These are phyloP conservation scores for Monosporascus sp. DNA, from an alignment of 2,329 filamentous ascomycete genomes.

Conservation along the genomic window DNA sequence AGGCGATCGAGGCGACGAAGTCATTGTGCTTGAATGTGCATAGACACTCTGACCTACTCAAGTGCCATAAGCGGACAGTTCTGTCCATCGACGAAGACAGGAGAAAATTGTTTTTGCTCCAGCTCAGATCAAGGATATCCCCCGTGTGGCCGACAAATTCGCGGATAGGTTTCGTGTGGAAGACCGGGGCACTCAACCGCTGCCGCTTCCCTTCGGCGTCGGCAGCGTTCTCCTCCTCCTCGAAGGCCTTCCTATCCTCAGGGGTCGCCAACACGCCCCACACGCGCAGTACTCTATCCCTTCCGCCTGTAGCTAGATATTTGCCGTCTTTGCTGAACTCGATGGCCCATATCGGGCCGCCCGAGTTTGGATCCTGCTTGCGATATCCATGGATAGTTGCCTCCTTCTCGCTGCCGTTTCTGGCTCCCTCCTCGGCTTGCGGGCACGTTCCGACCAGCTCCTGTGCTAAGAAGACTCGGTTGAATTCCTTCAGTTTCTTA, in stretches of 20 bases:
- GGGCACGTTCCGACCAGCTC: slow-evolving; percentile 65
- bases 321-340: slow-evolving; percentile 90
- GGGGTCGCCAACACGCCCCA: slow-evolving; percentile 82
- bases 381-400: slow-evolving; percentile 24
- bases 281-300: slow-evolving; percentile 78
- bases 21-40: slow-evolving; percentile 94
- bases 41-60: slow-evolving; percentile 77
- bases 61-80: slow-evolving; percentile 90
- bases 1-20: slow-evolving; percentile 89
- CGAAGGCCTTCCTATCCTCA: slow-evolving; percentile 71
- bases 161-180: slow-evolving; percentile 68
- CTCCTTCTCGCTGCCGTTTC: slow-evolving; percentile 15
- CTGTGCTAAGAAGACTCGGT: slow-evolving; percentile 86
- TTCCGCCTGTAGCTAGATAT: slow-evolving; percentile 87
- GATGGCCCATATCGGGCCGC: slow-evolving; percentile 80
- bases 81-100: slow-evolving; percentile 98
- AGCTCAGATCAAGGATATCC: slow-evolving; percentile 86
- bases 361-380: slow-evolving; percentile 35
- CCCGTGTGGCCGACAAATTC: slow-evolving; percentile 81
- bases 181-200: slow-evolving; percentile 83
- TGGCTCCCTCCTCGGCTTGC: slow-evolving; percentile 21
- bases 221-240: slow-evolving; percentile 55
- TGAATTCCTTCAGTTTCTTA: slow-evolving; percentile 78
- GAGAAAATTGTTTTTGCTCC: slow-evolving; percentile 99
- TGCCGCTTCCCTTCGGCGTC: slow-evolving; percentile 43